These are phyloP conservation scores for Starmerella khaoyaiensis DNA, from an alignment of 805 yeast species.

Conservation along the genomic window DNA sequence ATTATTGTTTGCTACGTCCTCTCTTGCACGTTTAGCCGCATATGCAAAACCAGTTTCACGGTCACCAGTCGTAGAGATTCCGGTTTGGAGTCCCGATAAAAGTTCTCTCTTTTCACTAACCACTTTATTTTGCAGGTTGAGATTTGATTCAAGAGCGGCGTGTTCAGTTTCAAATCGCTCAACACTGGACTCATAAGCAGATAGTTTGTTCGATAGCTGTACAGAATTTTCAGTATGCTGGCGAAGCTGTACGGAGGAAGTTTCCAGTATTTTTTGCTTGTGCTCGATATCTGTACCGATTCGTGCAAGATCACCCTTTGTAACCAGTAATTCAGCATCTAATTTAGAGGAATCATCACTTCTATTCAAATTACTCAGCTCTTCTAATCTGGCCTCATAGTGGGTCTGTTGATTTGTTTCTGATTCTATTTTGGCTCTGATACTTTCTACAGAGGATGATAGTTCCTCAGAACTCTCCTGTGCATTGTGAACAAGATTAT, in stretches of 20 bases:
- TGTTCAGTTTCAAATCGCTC: conserved; percentile 9
- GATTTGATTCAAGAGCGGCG: conserved; percentile 1
- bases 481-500: too few relatives aligned
- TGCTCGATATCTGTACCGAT: conserved; percentile 7
- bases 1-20: conserved; percentile 8
- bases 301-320: conserved; percentile 10
- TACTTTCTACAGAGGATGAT: too few relatives aligned
- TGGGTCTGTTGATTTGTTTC: conserved; percentile 1
- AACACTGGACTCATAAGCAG: conserved; percentile 1
- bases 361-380: conserved; percentile 2
- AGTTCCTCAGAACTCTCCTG: too few relatives aligned
- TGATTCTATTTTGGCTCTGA: conserved; percentile 19
- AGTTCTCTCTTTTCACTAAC: conserved; percentile 14
- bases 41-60: conserved; percentile 21
- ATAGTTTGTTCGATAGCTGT: neutral
- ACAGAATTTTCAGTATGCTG: neutral
- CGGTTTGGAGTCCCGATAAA: conserved; percentile 19
- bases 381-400: conserved; percentile 5
- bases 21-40: conserved; percentile 16
- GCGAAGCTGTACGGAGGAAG: neutral
- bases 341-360: conserved; percentile 6
- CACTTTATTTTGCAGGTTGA: conserved; percentile 4
- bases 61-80: conserved; percentile 20
- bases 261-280: conserved; percentile 9
- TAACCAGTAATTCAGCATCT: conserved; percentile 9